These are phyloP conservation scores for Trichoderma oligosporum DNA, from an alignment of 2,329 filamentous ascomycete genomes.

Conservation along the genomic window DNA sequence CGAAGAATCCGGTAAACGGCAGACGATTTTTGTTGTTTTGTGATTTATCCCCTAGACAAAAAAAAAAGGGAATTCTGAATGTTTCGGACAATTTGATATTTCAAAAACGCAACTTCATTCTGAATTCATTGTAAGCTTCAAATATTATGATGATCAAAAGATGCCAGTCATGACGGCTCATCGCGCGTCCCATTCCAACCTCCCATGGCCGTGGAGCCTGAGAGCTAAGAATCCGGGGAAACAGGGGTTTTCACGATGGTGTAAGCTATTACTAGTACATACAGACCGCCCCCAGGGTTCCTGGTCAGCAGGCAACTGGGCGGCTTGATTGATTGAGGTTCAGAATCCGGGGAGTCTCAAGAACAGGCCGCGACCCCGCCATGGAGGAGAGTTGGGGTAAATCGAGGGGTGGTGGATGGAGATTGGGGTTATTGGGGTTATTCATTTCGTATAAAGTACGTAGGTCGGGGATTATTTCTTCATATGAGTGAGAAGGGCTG, in stretches of 20 bases:
- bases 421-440: slow-evolving; percentile 16
- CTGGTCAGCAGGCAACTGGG: slow-evolving; percentile 26
- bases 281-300: slow-evolving; percentile 27
- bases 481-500: background rate
- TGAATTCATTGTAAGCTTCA: background rate
- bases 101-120: background rate
- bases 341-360: slow-evolving; percentile 15
- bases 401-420: slow-evolving; percentile 12
- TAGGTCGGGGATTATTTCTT: too few species aligned
- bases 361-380: slow-evolving; percentile 13
- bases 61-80: too few species aligned
- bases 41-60: too few species aligned
- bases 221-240: slow-evolving; percentile 33
- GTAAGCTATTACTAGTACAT: slow-evolving; percentile 28
- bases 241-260: slow-evolving; percentile 30
- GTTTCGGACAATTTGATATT: too few species aligned
- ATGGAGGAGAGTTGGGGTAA: slow-evolving; percentile 16
- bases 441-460: background rate
- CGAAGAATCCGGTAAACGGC: background rate
- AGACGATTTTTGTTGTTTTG: background rate
- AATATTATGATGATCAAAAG: background rate
- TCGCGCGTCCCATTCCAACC: background rate
- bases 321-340: slow-evolving; percentile 25
- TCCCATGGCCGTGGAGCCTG: slow-evolving; percentile 6
- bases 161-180: background rate